Percentiles rank a stretch among this genome's conserved stretches.
These are phyloP conservation scores for Kuraishia borneana DNA, from an alignment of 805 yeast species.

Conservation along the genomic window DNA sequence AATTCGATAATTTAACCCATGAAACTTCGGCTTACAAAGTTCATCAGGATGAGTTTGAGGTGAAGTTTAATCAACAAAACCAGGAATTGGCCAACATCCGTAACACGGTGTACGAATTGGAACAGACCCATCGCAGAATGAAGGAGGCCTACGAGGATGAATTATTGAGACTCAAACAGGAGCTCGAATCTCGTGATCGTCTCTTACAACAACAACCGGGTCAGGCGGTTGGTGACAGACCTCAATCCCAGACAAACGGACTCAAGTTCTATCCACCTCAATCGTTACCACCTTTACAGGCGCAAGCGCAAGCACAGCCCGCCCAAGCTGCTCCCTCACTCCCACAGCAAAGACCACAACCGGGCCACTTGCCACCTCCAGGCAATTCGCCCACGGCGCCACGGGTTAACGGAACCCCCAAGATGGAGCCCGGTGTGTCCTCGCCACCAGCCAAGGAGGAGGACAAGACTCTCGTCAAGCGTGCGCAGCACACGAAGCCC, in stretches of 20 bases:
- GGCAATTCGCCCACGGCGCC: slow-evolving; percentile 11
- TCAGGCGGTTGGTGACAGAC: slow-evolving; percentile 15
- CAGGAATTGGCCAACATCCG: slow-evolving; percentile 90
- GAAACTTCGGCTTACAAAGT: slow-evolving; percentile 81
- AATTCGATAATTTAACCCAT: slow-evolving; percentile 72
- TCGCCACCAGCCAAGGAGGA: slow-evolving; percentile 8
- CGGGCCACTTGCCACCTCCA: slow-evolving; percentile 5
- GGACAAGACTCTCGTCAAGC: slow-evolving; percentile 21
- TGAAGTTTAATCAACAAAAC: slow-evolving; percentile 82
- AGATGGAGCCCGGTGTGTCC: neutral
- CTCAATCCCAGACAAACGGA: slow-evolving; percentile 2
- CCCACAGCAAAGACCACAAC: slow-evolving; percentile 8
- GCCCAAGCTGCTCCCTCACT: slow-evolving; percentile 14
- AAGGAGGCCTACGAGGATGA: slow-evolving; percentile 96
- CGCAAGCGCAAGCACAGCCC: slow-evolving; percentile 12
- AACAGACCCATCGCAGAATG: slow-evolving; percentile 87
- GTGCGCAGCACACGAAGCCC: slow-evolving; percentile 54
- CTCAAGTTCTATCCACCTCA: slow-evolving; percentile 8
- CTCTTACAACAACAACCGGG: slow-evolving; percentile 30
- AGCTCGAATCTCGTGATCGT: slow-evolving; percentile 73
- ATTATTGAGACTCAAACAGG: slow-evolving; percentile 73
- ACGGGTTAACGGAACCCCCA: slow-evolving; percentile 7
- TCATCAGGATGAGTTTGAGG: slow-evolving; percentile 88
- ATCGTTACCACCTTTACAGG: slow-evolving; percentile 13
- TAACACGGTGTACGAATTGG: slow-evolving; percentile 88